A percentile compares a stretch with the other conserved stretches of the same genome.
These are phyloP conservation scores for Fonsecaea nubica DNA, from an alignment of 2,329 filamentous ascomycete genomes.

Conservation along the genomic window DNA sequence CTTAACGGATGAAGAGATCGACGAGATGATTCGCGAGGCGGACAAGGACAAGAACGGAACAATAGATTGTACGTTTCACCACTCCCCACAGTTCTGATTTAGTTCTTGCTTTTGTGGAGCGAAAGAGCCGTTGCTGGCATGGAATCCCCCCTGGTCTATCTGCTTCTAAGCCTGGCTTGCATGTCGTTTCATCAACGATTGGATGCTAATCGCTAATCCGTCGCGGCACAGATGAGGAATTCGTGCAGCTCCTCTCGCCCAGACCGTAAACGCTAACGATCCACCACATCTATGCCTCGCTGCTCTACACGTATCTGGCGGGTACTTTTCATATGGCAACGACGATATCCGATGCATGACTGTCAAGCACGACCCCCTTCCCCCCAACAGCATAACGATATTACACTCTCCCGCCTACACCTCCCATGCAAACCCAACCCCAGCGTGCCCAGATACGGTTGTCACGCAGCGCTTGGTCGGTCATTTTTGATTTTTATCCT, in stretches of 20 bases:
- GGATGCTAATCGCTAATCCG: neutral
- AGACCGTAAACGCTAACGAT: constrained; percentile 23
- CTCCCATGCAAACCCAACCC: neutral
- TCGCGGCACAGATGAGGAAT: constrained; percentile 38
- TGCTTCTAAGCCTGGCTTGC: neutral
- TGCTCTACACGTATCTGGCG: neutral
- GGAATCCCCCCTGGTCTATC: neutral
- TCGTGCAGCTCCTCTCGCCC: constrained; percentile 39
- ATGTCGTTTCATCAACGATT: neutral
- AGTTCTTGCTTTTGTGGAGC: neutral
- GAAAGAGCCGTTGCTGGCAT: neutral
- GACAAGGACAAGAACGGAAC: constrained; percentile 69
- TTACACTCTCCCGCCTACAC: neutral
- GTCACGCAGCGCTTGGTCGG: neutral
- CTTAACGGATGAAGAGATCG: constrained; percentile 68
- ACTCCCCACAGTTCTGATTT: neutral
- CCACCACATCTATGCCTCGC: too few relatives aligned
- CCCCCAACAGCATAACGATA: neutral
- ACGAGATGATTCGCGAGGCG: constrained; percentile 70
- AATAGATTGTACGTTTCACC: constrained; percentile 64
- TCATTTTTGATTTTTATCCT: neutral
- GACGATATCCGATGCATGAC: neutral
- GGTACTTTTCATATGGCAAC: neutral
- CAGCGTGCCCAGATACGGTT: neutral
- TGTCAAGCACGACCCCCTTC: neutral